Percentiles rank a stretch among this genome's conserved stretches.
These are phyloP conservation scores for Diospyros kaki DNA, from an alignment of 148 eudicot species.

Conservation along the genomic window DNA sequence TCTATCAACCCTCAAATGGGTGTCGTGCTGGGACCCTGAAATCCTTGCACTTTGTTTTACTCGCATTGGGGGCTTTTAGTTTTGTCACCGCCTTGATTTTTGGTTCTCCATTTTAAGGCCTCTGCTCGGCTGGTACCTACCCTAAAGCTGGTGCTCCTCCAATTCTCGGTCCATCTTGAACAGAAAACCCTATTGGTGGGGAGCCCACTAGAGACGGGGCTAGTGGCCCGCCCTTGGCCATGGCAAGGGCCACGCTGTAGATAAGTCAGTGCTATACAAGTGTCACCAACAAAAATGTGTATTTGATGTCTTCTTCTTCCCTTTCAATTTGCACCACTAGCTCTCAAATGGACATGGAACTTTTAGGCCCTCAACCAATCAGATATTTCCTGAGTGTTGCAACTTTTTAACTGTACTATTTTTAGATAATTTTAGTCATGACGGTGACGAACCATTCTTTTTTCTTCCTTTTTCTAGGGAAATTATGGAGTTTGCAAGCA, in stretches of 20 bases:
- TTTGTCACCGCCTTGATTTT: background rate
- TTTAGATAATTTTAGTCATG: background rate
- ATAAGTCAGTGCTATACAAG: background rate
- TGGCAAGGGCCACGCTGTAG: background rate
- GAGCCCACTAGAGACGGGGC: no score
- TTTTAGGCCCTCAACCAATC: conserved; percentile 1
- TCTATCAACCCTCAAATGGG: no score
- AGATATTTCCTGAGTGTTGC: background rate
- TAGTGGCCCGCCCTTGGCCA: background rate
- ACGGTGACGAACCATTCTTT: background rate
- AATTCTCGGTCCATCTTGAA: no score
- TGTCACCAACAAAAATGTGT: background rate
- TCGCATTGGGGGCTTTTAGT: background rate
- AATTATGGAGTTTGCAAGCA: no score
- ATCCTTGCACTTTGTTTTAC: no score
- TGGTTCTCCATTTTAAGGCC: no score
- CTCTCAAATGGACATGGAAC: background rate
- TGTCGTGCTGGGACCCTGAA: background rate
- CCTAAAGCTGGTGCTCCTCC: no score
- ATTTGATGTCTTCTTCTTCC: background rate
- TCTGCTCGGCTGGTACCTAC: background rate
- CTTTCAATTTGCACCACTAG: conserved; percentile 17
- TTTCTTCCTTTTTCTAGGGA: background rate
- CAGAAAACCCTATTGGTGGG: no score
- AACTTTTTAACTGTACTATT: background rate